phyloP scores from a whole-genome alignment of 228 moss, liverwort and hornwort species.

The Sphagnum fallax region DNA sequence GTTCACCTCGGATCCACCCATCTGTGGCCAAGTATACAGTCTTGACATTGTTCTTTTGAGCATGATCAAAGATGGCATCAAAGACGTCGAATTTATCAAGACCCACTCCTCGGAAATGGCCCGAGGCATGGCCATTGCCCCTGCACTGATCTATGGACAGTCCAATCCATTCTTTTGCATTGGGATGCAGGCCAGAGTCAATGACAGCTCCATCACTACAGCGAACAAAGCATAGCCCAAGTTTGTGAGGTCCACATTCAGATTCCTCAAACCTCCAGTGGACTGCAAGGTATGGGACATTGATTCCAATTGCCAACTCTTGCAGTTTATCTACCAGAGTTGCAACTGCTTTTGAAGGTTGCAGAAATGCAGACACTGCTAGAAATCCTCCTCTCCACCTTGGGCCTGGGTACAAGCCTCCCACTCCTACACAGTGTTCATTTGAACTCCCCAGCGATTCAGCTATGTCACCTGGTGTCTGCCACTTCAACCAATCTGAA shows the following conservation, averaged over 20 bases:
- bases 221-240: slow-evolving; percentile 73
- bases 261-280: slow-evolving; percentile 97
- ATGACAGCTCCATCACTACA: slow-evolving; percentile 68
- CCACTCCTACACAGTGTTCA: slow-evolving; percentile 58
- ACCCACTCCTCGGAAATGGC: slow-evolving; percentile 28
- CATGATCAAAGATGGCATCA: slow-evolving; percentile 63
- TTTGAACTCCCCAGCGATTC: slow-evolving; percentile 22
- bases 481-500: slow-evolving; percentile 34
- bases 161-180: slow-evolving; percentile 52
- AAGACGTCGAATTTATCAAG: slow-evolving; percentile 44
- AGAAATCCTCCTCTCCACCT: slow-evolving; percentile 71
- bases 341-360: slow-evolving; percentile 36
- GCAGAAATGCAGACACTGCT: slow-evolving; percentile 50
- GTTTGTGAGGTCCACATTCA: slow-evolving; percentile 33
- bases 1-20: slow-evolving; percentile 59
- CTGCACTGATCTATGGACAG: slow-evolving; percentile 29
- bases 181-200: slow-evolving; percentile 43
- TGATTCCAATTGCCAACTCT: slow-evolving; percentile 30
- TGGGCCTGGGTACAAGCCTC: slow-evolving; percentile 71
- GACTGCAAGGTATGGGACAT: slow-evolving; percentile 54
- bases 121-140: background rate
- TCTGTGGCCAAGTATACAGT: slow-evolving; percentile 69
- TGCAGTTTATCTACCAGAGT: slow-evolving; percentile 43
- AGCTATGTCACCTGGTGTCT: slow-evolving; percentile 24
- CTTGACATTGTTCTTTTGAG: slow-evolving; percentile 25